A percentile compares a stretch with the other conserved stretches of the same genome.
Evolutionary conservation across 139 green algal genomes (phyloP).

Genomic region (Gonium pectorale): DNA sequence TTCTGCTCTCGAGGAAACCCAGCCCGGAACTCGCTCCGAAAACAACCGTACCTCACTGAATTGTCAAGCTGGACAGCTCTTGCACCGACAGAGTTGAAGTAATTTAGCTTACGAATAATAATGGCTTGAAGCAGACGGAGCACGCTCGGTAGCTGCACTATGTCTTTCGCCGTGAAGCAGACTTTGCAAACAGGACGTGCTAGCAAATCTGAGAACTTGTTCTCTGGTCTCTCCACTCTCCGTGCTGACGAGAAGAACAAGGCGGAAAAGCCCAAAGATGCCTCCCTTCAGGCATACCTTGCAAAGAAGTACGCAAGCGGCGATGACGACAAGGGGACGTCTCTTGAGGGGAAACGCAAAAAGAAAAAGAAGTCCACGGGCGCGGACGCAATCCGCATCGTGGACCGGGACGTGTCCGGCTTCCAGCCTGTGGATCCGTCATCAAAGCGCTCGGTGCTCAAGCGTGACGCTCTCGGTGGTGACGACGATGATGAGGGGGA

Average conservation of each 20-base stretch:
- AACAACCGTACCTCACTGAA: no score
- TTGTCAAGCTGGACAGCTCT: no score
- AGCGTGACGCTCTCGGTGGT: no score
- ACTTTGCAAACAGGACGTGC: not conserved
- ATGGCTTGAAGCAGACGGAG: no score
- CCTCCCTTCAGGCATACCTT: conserved; percentile 62
- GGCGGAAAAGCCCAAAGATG: conserved; percentile 23
- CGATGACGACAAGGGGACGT: not conserved
- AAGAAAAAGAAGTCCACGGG: conserved; percentile 68
- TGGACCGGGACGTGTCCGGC: conserved; percentile 70
- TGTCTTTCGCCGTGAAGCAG: conserved; percentile 26
- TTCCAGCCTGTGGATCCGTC: not conserved
- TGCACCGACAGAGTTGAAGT: no score
- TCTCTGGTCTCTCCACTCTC: conserved; percentile 55
- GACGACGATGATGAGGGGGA: conserved; percentile 51
- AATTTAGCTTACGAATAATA: no score
- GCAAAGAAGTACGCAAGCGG: conserved; percentile 51
- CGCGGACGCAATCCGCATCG: conserved; percentile 63
- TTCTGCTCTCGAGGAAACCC: no score
- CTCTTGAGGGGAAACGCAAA: conserved; percentile 44
- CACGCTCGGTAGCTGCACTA: no score
- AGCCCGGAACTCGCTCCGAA: no score
- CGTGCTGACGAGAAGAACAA: conserved; percentile 62
- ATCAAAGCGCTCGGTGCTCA: no score
- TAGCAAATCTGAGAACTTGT: conserved; percentile 42